Evolutionary conservation across 345 rosid species (phyloP).

Genomic region (Eucalyptus marginata): DNA sequence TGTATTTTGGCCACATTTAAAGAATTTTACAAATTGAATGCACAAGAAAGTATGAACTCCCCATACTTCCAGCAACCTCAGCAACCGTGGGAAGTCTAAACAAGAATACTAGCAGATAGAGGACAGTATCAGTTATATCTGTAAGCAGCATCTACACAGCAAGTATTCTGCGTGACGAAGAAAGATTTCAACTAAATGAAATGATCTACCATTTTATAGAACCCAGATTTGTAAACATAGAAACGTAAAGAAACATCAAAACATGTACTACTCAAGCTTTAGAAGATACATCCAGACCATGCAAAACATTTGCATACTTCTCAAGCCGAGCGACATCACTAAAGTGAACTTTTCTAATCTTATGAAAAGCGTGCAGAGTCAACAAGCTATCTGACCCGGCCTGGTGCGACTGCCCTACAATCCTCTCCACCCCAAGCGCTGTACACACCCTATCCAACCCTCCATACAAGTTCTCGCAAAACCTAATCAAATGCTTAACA

Average conservation of each 20-base stretch:
- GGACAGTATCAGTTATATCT: not conserved
- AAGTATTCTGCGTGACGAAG: not conserved
- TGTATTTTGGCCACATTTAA: not conserved
- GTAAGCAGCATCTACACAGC: not conserved
- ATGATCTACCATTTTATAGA: not conserved
- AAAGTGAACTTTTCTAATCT: conserved; percentile 8
- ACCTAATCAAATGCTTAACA: conserved; percentile 24
- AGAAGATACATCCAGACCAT: conserved; percentile 6
- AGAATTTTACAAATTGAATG: not conserved
- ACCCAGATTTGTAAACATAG: not conserved
- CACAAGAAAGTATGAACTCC: not conserved
- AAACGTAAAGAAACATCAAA: not conserved
- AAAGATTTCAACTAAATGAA: not conserved
- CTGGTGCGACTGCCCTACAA: conserved; percentile 22
- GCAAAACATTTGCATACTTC: conserved; percentile 20
- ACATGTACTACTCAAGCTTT: not conserved
- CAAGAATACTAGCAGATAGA: not conserved
- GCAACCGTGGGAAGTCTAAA: not conserved
- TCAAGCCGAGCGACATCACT: conserved; percentile 1
- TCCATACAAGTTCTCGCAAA: conserved; percentile 7
- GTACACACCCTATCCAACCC: conserved; percentile 12
- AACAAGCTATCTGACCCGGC: conserved; percentile 33
- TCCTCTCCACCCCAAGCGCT: conserved; percentile 6
- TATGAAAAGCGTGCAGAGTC: conserved; percentile 18
- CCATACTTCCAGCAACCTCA: not conserved